These are phyloP conservation scores for Escovopsis weberi DNA, from an alignment of 2,329 filamentous ascomycete genomes.

Conservation along the genomic window DNA sequence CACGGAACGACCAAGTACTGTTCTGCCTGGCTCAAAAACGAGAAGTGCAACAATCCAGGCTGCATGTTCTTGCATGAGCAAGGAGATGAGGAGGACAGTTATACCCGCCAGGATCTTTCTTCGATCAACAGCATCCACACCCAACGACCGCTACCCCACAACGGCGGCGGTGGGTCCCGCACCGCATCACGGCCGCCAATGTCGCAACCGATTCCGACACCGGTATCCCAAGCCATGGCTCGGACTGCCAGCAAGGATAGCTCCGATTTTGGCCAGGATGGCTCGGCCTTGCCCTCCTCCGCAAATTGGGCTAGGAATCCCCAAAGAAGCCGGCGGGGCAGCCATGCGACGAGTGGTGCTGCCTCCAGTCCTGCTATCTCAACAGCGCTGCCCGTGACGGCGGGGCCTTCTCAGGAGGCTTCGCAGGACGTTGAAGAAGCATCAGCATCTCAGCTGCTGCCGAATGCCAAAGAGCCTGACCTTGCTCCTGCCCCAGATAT, in stretches of 20 bases:
- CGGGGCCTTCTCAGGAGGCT: constrained; percentile 32
- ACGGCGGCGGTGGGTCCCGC: constrained; percentile 36
- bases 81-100: constrained; percentile 96
- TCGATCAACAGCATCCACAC: constrained; percentile 85
- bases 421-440: constrained; percentile 17
- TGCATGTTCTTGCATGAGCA: constrained; percentile 98
- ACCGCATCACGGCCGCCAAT: constrained; percentile 38
- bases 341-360: constrained; percentile 66
- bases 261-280: constrained; percentile 56
- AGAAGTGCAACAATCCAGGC: constrained; percentile 86
- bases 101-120: constrained; percentile 84
- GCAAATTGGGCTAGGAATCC: constrained; percentile 80
- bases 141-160: constrained; percentile 48
- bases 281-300: constrained; percentile 80
- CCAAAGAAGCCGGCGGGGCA: constrained; percentile 54
- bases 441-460: not conserved
- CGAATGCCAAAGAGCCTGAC: constrained; percentile 2
- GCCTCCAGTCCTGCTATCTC: constrained; percentile 71
- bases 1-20: constrained; percentile 95
- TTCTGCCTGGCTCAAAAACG: constrained; percentile 87
- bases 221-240: constrained; percentile 49
- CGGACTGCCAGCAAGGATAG: constrained; percentile 68
- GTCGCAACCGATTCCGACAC: constrained; percentile 22
- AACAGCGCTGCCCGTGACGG: constrained; percentile 36
- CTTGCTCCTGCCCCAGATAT: not conserved